Evolutionary conservation across 75 land plant species (phyloP), one percentile per base, ranked within the genome.

Genomic region (Picea glauca): DNA sequence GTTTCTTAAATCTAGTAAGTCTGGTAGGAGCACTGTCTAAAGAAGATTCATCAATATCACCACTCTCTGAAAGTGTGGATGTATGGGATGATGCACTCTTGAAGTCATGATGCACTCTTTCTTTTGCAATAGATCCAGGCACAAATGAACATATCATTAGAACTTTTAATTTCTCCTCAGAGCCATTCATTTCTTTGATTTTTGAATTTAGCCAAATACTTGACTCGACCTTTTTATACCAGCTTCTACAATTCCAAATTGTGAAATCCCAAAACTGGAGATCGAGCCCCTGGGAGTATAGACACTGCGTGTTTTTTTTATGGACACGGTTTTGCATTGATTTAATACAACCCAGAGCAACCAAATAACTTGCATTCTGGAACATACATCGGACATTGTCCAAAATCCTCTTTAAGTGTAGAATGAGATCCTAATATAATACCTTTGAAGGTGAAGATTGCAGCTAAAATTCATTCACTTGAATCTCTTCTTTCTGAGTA

Each of bases 41-140:
- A 35, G 87, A 76, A 56, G 77, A 60, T 33, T 87, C 93, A 38
- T 92, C 90, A 59, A 58, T 70, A 11, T 91, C 93, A 33, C 72
- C 83, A 32, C 83, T 68, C 31, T 93, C 93, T 14, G 95, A 91
- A 43, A 81, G 72, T 78, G 59, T 83, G 3, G 94, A 94, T 40
- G 78, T 62, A 30, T 82, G 88, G 0, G 96, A 93, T 30, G 92
- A 81, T 5, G 86, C 85, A 43, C 79, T 88, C 56, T 93, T 93
- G 72, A 79, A 79, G 5, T 91, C 93, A 38, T 33, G 59, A 4
- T 59, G 13, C 59, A 58, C 9, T 76, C 79, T 43, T 78, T 86
- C 4, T 26, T 26, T 26, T 26, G 26, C 26, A 26, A 40, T 4
- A 40, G 43, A 40, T 40, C 43, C 5, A 4, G 4, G 43, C 43